Conservation (phyloP, 768 basidiomycete genomes). For the Lyophyllum semitale region DNA sequence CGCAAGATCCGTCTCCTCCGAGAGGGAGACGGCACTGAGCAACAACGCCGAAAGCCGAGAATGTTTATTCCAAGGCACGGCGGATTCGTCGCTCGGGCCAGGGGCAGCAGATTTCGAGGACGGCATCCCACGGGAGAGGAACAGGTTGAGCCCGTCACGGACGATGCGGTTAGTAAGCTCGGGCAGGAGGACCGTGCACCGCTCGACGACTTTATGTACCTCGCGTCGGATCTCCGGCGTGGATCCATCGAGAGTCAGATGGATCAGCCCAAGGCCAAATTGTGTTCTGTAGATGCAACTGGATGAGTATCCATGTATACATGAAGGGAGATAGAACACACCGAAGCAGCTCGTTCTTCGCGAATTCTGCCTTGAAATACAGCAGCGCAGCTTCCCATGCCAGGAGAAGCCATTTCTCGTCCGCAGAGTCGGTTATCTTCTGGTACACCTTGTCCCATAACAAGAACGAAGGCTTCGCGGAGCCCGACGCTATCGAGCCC, state of each 20-base stretch:
- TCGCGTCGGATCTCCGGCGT: slow-evolving; percentile 55
- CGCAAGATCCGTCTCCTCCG: slow-evolving; percentile 39
- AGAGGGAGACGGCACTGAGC: slow-evolving; percentile 49
- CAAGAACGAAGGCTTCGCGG: slow-evolving; percentile 81
- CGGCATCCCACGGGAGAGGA: slow-evolving; percentile 40
- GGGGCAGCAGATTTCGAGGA: slow-evolving; percentile 23
- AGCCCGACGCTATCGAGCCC: slow-evolving; percentile 46
- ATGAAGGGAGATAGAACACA: slow-evolving; percentile 26
- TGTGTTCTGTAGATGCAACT: slow-evolving; percentile 42
- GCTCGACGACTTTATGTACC: slow-evolving; percentile 43
- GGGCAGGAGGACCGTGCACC: slow-evolving; percentile 40
- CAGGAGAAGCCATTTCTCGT: slow-evolving; percentile 77
- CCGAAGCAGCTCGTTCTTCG: slow-evolving; percentile 58
- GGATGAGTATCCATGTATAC: background rate
- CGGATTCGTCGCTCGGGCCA: slow-evolving; percentile 31
- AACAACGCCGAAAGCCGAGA: slow-evolving; percentile 54
- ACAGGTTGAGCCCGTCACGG: slow-evolving; percentile 57
- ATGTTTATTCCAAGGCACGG: slow-evolving; percentile 47
- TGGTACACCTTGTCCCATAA: slow-evolving; percentile 87
- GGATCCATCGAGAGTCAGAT: slow-evolving; percentile 64
- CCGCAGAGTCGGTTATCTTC: slow-evolving; percentile 60
- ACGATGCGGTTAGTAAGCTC: slow-evolving; percentile 52
- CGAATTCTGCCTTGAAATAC: slow-evolving; percentile 50
- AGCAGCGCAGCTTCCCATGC: slow-evolving; percentile 54
- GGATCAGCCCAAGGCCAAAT: slow-evolving; percentile 66